These are phyloP conservation scores for Rhodosorus marinus DNA, from an alignment of 23 red algal species.

Conservation along the genomic window DNA sequence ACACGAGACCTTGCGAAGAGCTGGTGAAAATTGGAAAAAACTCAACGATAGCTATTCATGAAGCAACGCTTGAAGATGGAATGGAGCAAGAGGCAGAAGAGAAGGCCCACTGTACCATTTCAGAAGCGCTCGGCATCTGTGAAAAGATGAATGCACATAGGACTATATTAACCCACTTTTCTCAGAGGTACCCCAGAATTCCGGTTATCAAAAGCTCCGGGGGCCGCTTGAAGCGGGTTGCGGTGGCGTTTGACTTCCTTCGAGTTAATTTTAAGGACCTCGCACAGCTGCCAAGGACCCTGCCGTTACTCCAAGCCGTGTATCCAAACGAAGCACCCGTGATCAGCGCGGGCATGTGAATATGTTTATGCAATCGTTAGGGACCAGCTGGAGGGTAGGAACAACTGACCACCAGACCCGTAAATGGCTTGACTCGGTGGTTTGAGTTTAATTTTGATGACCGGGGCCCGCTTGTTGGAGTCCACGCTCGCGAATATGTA, in stretches of 20 bases:
- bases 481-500: too few relatives aligned
- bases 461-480: too few relatives aligned
- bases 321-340: conserved; percentile 1
- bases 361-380: too few relatives aligned
- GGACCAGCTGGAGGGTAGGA: too few relatives aligned
- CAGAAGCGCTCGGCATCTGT: conserved; percentile 55
- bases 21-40: conserved; percentile 22
- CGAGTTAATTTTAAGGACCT: conserved; percentile 40
- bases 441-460: too few relatives aligned
- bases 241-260: conserved; percentile 73
- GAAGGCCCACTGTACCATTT: conserved; percentile 60
- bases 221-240: conserved; percentile 10
- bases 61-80: conserved; percentile 64
- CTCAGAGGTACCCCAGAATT: conserved; percentile 70
- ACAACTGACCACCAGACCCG: too few relatives aligned
- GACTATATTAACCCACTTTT: conserved; percentile 92
- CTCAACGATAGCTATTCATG: conserved; percentile 61
- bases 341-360: too few relatives aligned
- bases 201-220: conserved; percentile 17
- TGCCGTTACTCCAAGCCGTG: not conserved
- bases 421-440: too few relatives aligned
- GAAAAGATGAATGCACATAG: conserved; percentile 39
- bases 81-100: conserved; percentile 34
- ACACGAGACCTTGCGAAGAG: conserved; percentile 53
- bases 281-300: conserved; percentile 13